Evolutionary conservation across 768 basidiomycete species (phyloP), one percentile per base, ranked within the genome.

Genomic region (Hemileccinum rubropunctum): DNA sequence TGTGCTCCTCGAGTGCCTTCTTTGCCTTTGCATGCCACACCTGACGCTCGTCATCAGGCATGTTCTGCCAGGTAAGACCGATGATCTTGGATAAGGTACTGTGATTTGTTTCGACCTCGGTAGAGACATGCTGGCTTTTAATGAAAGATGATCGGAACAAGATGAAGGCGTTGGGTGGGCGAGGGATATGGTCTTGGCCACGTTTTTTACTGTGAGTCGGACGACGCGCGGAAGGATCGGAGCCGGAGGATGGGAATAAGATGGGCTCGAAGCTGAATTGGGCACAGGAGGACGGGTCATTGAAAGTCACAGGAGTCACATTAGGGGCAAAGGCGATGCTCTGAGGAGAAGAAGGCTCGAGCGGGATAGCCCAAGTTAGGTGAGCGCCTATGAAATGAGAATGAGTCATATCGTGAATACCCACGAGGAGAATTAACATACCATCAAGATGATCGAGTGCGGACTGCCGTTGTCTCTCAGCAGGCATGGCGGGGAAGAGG

Each of bases 151-250:
- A 87, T 53, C 88, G 84, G 75, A 91, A 91, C 60, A 91, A 78
- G 62, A 91, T 91, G 71, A 91, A 91, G 21, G 88, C 89, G 60
- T 91, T 91, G 2, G 88, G 86, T 2, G 88, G 88, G 37, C 88
- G 86, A 15, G 88, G 88, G 54, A 91, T 87, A 64, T 90, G 86
- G 55, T 85, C 79, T 23, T 82, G 80, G 13, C 81, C 78, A 63
- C 84, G 86, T 70, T 86, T 85, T 74, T 81, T 86, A 41, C 77
- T 72, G 58, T 88, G 86, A 0, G 77, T 75, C 6, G 73, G 65
- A 35, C 76, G 76, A 33, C 76, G 76, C 32, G 75, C 57, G 18
- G 66, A 53, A 36, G 33, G 44, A 9, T 64, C 68, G 32, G 69
- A 52, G n/a, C 68, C 50, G 38, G 71, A 51, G 20, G 79, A 76